Percentiles rank a stretch among this genome's conserved stretches.
Evolutionary conservation across 176 grass and related monocot species (phyloP).

Genomic region (Raddia guianensis): DNA sequence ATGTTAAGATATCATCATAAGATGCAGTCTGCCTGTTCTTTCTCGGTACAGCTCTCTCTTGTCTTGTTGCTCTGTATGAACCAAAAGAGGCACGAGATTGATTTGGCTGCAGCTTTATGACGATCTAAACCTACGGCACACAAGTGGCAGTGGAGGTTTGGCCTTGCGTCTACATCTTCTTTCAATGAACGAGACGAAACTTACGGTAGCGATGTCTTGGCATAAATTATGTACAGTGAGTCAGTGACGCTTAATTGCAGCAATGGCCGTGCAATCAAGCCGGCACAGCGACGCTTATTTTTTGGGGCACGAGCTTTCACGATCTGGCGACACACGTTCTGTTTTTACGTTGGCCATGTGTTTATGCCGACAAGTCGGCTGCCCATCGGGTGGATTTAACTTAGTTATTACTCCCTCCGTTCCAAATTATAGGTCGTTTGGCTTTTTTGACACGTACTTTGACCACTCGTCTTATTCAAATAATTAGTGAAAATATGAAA

Average conservation of each 20-base stretch:
- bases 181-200: no score
- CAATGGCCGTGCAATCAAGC: not conserved
- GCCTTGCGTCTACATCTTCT: not conserved
- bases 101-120: not conserved
- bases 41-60: not conserved
- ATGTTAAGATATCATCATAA: not conserved
- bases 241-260: slow-evolving; percentile 1
- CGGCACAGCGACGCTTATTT: not conserved
- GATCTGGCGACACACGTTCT: not conserved
- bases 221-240: not conserved
- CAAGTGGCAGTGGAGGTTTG: no score
- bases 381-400: not conserved
- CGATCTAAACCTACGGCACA: no score
- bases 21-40: not conserved
- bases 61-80: not conserved
- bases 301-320: not conserved
- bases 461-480: no score
- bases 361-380: no score
- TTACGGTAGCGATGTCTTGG: no score
- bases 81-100: not conserved
- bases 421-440: no score
- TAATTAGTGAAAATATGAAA: no score
- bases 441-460: no score
- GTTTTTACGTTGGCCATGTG: no score
- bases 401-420: no score